A percentile compares a stretch with the other conserved stretches of the same genome.
Evolutionary conservation across 73 alveolate species (phyloP).

Genomic region (Tetrahymena elliotti): DNA sequence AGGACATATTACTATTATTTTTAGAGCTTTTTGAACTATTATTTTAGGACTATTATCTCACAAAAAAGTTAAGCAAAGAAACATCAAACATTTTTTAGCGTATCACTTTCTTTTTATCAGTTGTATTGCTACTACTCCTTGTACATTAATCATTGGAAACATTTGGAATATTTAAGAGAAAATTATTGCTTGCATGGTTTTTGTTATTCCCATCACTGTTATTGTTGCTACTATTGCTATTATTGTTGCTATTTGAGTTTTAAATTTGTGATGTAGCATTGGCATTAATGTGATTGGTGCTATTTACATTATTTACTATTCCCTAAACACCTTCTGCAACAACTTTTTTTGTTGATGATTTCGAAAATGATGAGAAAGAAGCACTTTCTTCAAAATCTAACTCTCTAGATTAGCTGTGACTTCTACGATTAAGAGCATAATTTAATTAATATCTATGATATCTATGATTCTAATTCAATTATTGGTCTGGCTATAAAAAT

Average conservation of each 20-base stretch:
- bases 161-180: not conserved
- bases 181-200: not conserved
- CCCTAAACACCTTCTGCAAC: not conserved
- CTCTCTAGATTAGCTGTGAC: not conserved
- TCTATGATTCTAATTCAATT: not conserved
- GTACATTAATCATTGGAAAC: not conserved
- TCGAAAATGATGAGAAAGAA: not conserved
- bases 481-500: not conserved
- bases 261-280: not conserved
- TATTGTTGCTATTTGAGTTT: not conserved
- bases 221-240: not conserved
- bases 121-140: not conserved
- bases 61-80: not conserved
- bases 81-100: not conserved
- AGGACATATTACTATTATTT: not conserved
- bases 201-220: not conserved
- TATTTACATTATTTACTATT: not conserved
- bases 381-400: not conserved
- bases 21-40: not conserved
- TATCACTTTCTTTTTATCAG: not conserved
- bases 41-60: not conserved
- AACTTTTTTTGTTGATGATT: not conserved
- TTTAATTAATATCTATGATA: not conserved
- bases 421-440: not conserved
- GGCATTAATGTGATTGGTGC: not conserved